Evolutionary conservation across 225 moss, liverwort and hornwort genomes (phyloP), one percentile per base, ranked within the genome.

Genomic region (Straminergon stramineum): DNA sequence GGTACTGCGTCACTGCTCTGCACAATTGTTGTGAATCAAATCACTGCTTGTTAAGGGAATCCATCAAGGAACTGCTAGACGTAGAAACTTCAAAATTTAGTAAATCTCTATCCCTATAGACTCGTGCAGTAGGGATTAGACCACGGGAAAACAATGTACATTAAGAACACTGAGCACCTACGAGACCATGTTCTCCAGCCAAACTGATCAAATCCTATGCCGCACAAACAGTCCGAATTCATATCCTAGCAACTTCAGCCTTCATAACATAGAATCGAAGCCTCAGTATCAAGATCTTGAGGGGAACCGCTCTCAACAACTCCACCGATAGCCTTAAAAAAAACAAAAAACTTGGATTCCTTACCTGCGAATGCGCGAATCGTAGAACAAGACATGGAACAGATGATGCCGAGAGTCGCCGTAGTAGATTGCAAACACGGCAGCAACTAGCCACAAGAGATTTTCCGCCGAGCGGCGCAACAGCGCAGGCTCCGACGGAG

Each of bases 371-470:
- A 99, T 94, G 84, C 93, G 94, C 48, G 97, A 91, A 87, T 96
- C 94, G 76, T 91, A 95, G 66, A 88, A 69, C 74, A 99, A 92
- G 85, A 97, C 95, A 67, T 95, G 90, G 89, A 96, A 94, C 88
- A 99, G 96, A 75, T 96, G 90, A 81, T 95, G 91, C 32, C 92
- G 95, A 28, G 97, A 96, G 82, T 99, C 97, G 52, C 99, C 99
- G 24, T 96, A 97, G 84, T 93, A 97, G 39, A 99, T 78, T 63
- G 95, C 95, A 91, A 97, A 99, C 60, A 90, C 90, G 30, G 97
- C 93, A 27, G 97, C 96, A 52, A 93, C 93, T 45, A 97, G 89
- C 99, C 99, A 99, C 82, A 99, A 88, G 32, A 91, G 75, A 89
- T 99, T 99, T 84, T 99, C 99, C 23, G 93, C 95, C 24, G 88